Evolutionary conservation across 257 asterid genomes (phyloP).

Genomic region (Nicotiana tomentosiformis): DNA sequence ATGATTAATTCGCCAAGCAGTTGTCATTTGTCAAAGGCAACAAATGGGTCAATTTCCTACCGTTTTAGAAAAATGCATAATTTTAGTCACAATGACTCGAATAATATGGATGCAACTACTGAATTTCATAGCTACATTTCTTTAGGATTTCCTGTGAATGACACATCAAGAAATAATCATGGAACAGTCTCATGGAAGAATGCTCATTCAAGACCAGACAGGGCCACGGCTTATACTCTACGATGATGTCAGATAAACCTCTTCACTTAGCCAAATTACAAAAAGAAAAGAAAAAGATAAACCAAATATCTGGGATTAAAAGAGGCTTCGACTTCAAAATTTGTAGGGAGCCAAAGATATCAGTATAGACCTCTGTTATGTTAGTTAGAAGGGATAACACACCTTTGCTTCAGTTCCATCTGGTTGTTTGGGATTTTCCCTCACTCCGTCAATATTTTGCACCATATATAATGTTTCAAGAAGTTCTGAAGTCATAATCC

Average conservation of each 20-base stretch:
- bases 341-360: not conserved
- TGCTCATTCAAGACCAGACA: not conserved
- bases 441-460: constrained; percentile 23
- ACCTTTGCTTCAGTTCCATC: constrained; percentile 18
- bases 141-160: not conserved
- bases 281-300: not conserved
- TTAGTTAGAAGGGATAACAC: not conserved
- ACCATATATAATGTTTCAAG: constrained; percentile 38
- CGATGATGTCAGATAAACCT: not conserved
- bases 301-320: not conserved
- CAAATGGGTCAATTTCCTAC: not conserved
- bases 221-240: not conserved
- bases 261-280: not conserved
- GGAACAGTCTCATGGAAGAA: not conserved
- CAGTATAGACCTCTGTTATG: not conserved
- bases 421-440: constrained; percentile 18
- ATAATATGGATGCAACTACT: not conserved
- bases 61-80: not conserved
- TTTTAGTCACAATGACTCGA: not conserved
- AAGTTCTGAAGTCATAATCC: constrained; percentile 82
- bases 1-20: not conserved
- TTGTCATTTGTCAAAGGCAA: not conserved
- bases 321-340: not conserved
- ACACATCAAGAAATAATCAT: not conserved
- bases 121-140: not conserved